Conservation (phyloP, 2,329 filamentous ascomycete genomes). For the Plenodomus lindquistii region DNA sequence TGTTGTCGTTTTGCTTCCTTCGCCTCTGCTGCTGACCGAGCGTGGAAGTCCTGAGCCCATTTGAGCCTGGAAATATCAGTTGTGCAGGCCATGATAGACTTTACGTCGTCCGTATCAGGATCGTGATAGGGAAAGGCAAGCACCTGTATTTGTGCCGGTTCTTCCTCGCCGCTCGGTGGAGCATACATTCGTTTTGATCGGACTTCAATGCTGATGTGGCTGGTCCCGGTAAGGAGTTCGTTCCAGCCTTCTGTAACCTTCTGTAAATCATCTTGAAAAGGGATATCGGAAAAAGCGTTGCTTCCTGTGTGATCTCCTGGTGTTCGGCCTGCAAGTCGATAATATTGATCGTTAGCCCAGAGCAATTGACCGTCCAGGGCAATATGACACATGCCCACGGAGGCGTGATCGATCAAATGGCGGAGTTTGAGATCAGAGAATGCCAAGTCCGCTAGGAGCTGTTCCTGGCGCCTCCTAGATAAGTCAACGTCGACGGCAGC, state of each 20-base stretch:
- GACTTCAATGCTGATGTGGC: conserved; percentile 33
- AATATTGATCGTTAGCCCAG: conserved; percentile 44
- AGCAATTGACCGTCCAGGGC: conserved; percentile 35
- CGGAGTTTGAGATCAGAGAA: conserved; percentile 37
- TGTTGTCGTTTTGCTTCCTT: conserved; percentile 40
- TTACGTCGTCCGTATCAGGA: conserved; percentile 25
- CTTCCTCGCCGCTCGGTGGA: conserved; percentile 34
- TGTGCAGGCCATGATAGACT: conserved; percentile 35
- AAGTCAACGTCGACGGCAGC: conserved; percentile 26
- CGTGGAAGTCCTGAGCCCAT: conserved; percentile 41
- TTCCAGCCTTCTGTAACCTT: conserved; percentile 31
- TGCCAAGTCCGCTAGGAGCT: conserved; percentile 38
- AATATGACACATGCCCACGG: conserved; percentile 40
- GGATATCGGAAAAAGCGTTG: conserved; percentile 30
- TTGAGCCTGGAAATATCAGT: conserved; percentile 41
- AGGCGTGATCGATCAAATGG: conserved; percentile 35
- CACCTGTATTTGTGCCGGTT: conserved; percentile 44
- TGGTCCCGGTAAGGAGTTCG: conserved; percentile 23
- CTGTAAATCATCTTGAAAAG: conserved; percentile 29
- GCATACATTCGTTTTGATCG: conserved; percentile 37
- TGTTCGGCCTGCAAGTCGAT: conserved; percentile 27
- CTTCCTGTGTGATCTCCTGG: conserved; percentile 17
- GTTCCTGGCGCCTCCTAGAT: conserved; percentile 3
- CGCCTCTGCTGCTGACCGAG: conserved; percentile 31
- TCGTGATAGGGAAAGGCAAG: conserved; percentile 39